Conservation (phyloP, 1,139 yeast species). For the Zygosaccharomyces pseudobailii region DNA sequence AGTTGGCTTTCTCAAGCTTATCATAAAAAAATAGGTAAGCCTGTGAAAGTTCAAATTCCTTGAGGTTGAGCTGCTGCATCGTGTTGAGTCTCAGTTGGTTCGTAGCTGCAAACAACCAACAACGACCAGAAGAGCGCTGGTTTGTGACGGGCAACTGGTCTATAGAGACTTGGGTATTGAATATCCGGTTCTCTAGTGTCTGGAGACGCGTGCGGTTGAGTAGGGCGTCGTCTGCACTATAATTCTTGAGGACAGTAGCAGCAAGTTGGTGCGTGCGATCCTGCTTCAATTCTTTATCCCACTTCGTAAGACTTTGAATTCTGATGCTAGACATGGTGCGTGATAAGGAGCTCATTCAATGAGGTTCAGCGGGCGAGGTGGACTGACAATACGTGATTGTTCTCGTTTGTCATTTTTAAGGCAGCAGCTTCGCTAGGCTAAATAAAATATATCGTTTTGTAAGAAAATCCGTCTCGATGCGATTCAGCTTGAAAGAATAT, state of each 20-base stretch:
- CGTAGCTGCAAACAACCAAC: constrained; percentile 85
- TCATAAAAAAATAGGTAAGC: constrained; percentile 68
- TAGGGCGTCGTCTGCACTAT: constrained; percentile 35
- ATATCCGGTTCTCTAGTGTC: constrained; percentile 36
- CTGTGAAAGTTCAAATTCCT: constrained; percentile 72
- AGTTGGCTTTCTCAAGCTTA: constrained; percentile 71
- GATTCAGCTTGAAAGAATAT: too few relatives aligned
- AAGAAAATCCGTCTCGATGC: too few relatives aligned
- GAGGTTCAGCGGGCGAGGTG: neutral
- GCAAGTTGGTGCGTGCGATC: constrained; percentile 38
- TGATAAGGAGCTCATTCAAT: neutral
- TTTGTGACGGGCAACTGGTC: constrained; percentile 71
- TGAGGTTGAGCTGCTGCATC: constrained; percentile 57
- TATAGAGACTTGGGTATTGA: constrained; percentile 54
- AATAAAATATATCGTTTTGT: too few relatives aligned
- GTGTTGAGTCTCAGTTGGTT: constrained; percentile 63
- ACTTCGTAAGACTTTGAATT: constrained; percentile 25
- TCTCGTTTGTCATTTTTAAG: too few relatives aligned
- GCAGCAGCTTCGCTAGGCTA: too few relatives aligned
- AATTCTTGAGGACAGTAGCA: constrained; percentile 37
- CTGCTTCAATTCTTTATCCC: constrained; percentile 33
- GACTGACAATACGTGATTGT: too few relatives aligned
- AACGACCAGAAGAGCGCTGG: constrained; percentile 72
- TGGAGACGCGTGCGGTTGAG: constrained; percentile 31
- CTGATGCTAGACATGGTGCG: constrained; percentile 22